Conservation (phyloP, 345 rosid genomes). For the Sisymbrium altissimum region DNA sequence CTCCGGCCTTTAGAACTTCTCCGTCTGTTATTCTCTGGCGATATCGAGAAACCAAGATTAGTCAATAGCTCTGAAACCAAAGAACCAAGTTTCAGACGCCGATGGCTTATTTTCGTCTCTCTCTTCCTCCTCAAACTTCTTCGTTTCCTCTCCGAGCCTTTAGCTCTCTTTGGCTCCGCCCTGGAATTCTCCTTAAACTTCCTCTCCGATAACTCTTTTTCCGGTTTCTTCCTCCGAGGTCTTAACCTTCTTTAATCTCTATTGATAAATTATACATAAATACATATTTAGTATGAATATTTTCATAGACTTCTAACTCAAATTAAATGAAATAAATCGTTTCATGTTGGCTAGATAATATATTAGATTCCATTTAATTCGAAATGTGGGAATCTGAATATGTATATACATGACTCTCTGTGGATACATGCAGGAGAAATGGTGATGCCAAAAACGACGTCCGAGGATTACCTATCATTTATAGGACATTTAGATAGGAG, state of each 20-base stretch:
- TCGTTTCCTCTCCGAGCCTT: constrained; percentile 34
- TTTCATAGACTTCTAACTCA: too few relatives aligned
- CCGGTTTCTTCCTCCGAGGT: constrained; percentile 31
- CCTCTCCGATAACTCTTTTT: constrained; percentile 39
- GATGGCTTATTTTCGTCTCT: constrained; percentile 63
- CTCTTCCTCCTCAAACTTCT: constrained; percentile 44
- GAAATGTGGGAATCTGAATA: not conserved
- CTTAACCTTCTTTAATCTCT: too few relatives aligned
- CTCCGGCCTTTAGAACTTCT: constrained; percentile 45
- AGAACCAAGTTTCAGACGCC: constrained; percentile 41
- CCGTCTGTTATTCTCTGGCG: constrained; percentile 38
- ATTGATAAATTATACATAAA: not conserved
- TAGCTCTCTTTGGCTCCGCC: constrained; percentile 41
- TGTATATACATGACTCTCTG: not conserved
- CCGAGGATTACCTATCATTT: constrained; percentile 44
- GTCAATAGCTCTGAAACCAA: constrained; percentile 38
- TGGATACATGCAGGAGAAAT: constrained; percentile 38
- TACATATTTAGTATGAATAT: too few relatives aligned
- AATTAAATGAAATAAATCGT: not conserved
- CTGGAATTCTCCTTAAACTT: constrained; percentile 50
- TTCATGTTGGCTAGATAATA: not conserved
- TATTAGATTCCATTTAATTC: not conserved
- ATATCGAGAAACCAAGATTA: constrained; percentile 39
- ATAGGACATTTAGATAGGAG: constrained; percentile 48
- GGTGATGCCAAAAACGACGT: constrained; percentile 40